phyloP scores from a whole-genome alignment of 805 yeast species.

The Saccharomycodes ludwigii region DNA sequence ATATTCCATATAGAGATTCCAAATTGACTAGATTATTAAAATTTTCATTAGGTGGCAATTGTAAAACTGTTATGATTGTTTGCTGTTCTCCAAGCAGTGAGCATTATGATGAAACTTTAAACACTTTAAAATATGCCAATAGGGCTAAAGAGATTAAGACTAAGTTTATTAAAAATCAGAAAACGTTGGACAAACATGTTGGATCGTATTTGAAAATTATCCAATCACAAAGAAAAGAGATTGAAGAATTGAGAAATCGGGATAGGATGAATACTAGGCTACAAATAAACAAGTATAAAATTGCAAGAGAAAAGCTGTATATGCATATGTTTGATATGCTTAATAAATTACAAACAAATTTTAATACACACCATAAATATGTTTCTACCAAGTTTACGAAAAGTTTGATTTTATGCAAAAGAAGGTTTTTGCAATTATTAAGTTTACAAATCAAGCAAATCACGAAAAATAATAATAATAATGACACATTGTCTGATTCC shows the following conservation, averaged over 20 bases:
- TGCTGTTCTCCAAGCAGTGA: conserved; percentile 79
- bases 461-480: no score
- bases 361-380: conserved; percentile 29
- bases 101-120: conserved; percentile 88
- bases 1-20: conserved; percentile 85
- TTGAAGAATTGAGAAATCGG: conserved; percentile 50
- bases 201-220: conserved; percentile 78
- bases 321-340: conserved; percentile 30
- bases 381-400: conserved; percentile 31
- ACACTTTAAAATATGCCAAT: conserved; percentile 83
- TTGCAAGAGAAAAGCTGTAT: conserved; percentile 28
- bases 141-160: conserved; percentile 87
- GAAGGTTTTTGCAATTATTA: conserved; percentile 31
- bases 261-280: conserved; percentile 33
- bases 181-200: conserved; percentile 68
- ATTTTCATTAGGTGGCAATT: conserved; percentile 86
- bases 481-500: conserved; percentile 17
- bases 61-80: conserved; percentile 92
- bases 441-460: conserved; percentile 27
- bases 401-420: conserved; percentile 26
- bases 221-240: conserved; percentile 65
- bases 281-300: conserved; percentile 24
- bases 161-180: conserved; percentile 59
- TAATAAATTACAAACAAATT: conserved; percentile 27
- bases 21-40: conserved; percentile 78